Conservation (phyloP, 2,329 filamentous ascomycete species). For the Aspergillus amoenus region DNA sequence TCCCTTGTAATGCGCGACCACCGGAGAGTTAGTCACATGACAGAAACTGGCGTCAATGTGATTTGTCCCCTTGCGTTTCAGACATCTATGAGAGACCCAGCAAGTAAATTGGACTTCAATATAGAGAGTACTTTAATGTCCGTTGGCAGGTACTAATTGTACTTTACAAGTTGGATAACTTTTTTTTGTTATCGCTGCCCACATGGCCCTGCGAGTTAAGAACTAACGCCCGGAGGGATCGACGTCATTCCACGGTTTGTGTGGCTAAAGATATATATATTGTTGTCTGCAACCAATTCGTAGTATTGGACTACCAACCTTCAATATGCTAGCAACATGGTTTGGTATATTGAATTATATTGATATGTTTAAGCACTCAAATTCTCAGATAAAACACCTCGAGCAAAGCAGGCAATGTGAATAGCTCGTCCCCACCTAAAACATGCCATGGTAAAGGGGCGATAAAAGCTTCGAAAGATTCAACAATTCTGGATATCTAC, state of each 20-base stretch:
- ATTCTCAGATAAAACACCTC: background rate
- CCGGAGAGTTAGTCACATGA: slow-evolving; percentile 23
- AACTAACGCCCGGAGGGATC: too few species aligned
- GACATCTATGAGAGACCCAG: background rate
- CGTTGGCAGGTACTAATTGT: background rate
- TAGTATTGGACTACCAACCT: background rate
- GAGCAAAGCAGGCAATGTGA: background rate
- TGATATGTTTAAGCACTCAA: background rate
- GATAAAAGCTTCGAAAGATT: background rate
- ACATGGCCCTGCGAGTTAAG: background rate
- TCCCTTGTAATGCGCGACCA: background rate
- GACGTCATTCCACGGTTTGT: too few species aligned
- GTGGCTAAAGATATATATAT: too few species aligned
- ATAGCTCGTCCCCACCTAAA: background rate
- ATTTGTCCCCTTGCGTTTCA: slow-evolving; percentile 9
- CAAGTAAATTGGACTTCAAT: background rate
- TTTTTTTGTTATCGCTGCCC: background rate
- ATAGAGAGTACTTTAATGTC: background rate
- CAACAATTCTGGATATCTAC: background rate
- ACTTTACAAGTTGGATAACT: background rate
- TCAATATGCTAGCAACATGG: background rate
- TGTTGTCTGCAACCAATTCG: too few species aligned
- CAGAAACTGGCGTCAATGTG: background rate
- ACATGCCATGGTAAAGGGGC: background rate
- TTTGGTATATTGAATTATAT: background rate